A percentile compares a stretch with the other conserved stretches of the same genome.
Conservation (phyloP, 495 filamentous ascomycete species). For the Ascobolus immersus region DNA sequence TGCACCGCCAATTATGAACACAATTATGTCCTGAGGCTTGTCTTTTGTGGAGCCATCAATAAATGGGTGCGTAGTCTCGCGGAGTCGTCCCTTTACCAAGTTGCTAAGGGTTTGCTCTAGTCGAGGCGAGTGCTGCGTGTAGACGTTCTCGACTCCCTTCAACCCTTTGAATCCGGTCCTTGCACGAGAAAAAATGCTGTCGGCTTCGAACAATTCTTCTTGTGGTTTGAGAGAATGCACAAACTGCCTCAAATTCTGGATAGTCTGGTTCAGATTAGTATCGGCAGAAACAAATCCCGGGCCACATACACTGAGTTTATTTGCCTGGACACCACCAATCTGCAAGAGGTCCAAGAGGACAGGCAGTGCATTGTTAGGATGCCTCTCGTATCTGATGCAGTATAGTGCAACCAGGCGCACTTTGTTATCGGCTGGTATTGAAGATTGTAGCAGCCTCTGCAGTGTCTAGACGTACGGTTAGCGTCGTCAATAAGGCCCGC, state of each 20-base stretch:
- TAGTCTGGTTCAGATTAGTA: too few relatives aligned
- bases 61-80: slow-evolving; percentile 70
- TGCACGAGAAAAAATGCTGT: slow-evolving; percentile 74
- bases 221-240: slow-evolving; percentile 11
- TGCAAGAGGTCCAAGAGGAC: slow-evolving; percentile 60
- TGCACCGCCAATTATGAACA: slow-evolving; percentile 77
- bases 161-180: slow-evolving; percentile 78
- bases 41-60: slow-evolving; percentile 72
- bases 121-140: slow-evolving; percentile 84
- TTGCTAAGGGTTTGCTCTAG: slow-evolving; percentile 72
- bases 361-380: slow-evolving; percentile 52
- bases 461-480: slow-evolving; percentile 31
- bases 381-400: slow-evolving; percentile 68
- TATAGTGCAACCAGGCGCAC: slow-evolving; percentile 74
- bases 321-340: too few relatives aligned
- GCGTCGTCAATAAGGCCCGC: slow-evolving; percentile 7
- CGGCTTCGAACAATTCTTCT: slow-evolving; percentile 63
- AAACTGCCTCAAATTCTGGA: slow-evolving; percentile 11
- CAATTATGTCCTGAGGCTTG: slow-evolving; percentile 85
- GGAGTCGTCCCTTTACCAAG: slow-evolving; percentile 68
- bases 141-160: slow-evolving; percentile 94
- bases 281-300: too few relatives aligned
- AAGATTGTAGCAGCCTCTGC: slow-evolving; percentile 54
- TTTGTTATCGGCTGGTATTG: slow-evolving; percentile 53
- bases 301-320: too few relatives aligned